Conservation (phyloP, 2,329 filamentous ascomycete genomes). For the Achaetomium macrosporum region DNA sequence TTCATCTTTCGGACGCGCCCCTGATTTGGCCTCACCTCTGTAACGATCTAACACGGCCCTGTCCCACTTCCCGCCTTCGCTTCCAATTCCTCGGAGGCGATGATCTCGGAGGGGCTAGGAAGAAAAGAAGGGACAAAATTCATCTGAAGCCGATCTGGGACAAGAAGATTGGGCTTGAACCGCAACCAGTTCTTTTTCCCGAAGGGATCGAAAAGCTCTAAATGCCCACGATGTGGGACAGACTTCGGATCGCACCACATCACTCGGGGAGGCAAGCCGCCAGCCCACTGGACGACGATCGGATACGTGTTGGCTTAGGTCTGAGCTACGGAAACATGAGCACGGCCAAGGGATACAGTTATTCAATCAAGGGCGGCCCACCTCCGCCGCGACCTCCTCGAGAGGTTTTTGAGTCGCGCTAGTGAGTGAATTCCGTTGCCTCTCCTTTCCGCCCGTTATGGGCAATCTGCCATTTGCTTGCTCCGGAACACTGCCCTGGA, state of each 20-base stretch:
- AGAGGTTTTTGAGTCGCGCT: conserved; percentile 27
- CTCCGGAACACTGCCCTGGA: conserved; percentile 10
- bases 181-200: neutral
- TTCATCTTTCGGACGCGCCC: conserved; percentile 1
- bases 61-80: conserved; percentile 2
- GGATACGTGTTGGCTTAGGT: conserved; percentile 18
- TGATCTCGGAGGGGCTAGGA: conserved; percentile 11
- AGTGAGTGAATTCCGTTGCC: conserved; percentile 17
- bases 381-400: conserved; percentile 29
- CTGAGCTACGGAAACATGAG: conserved; percentile 15
- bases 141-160: neutral
- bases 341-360: conserved; percentile 30
- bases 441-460: neutral
- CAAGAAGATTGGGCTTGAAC: neutral
- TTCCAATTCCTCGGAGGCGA: neutral
- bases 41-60: conserved; percentile 22
- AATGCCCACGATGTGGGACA: conserved; percentile 32
- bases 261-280: conserved; percentile 10
- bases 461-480: neutral
- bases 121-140: conserved; percentile 1
- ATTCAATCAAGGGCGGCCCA: conserved; percentile 34
- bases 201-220: neutral
- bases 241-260: conserved; percentile 27
- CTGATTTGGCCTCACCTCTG: conserved; percentile 13
- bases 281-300: conserved; percentile 18